These are phyloP conservation scores for Alternaria gaisen DNA, from an alignment of 2,329 filamentous ascomycete genomes.

Conservation along the genomic window DNA sequence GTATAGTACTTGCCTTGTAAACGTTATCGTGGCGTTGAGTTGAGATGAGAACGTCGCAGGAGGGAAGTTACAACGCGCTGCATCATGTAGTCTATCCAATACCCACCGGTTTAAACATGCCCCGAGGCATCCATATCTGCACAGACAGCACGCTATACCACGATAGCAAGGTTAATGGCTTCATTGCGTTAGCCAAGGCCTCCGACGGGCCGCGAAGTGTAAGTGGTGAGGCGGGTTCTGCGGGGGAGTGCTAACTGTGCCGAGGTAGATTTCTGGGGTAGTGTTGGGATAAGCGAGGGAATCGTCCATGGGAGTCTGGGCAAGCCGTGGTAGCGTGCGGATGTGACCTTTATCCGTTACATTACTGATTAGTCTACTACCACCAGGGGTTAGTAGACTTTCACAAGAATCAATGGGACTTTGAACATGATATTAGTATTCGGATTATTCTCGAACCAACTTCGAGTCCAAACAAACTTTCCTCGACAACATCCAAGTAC, in stretches of 20 bases:
- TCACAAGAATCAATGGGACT: background rate
- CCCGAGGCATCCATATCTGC: slow-evolving; percentile 3
- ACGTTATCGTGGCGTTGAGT: background rate
- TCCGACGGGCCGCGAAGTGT: background rate
- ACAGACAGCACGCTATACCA: background rate
- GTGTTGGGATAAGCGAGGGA: background rate
- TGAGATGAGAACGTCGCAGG: background rate
- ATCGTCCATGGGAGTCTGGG: background rate
- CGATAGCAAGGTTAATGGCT: background rate
- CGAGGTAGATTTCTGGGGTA: slow-evolving; percentile 3
- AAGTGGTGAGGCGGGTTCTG: background rate
- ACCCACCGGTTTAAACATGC: background rate
- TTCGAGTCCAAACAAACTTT: background rate
- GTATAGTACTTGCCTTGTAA: background rate
- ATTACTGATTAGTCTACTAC: background rate
- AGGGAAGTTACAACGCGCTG: background rate
- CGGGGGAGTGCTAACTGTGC: slow-evolving; percentile 2
- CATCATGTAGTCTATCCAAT: background rate
- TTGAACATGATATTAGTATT: background rate
- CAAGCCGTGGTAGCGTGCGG: background rate
- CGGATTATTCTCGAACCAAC: background rate
- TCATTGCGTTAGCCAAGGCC: background rate
- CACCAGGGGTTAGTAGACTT: background rate
- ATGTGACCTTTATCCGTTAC: background rate
- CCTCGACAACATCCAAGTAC: background rate